Percentiles rank a stretch among this genome's conserved stretches.
Evolutionary conservation across 495 filamentous ascomycete species (phyloP).

Genomic region (Talaromyces liani): DNA sequence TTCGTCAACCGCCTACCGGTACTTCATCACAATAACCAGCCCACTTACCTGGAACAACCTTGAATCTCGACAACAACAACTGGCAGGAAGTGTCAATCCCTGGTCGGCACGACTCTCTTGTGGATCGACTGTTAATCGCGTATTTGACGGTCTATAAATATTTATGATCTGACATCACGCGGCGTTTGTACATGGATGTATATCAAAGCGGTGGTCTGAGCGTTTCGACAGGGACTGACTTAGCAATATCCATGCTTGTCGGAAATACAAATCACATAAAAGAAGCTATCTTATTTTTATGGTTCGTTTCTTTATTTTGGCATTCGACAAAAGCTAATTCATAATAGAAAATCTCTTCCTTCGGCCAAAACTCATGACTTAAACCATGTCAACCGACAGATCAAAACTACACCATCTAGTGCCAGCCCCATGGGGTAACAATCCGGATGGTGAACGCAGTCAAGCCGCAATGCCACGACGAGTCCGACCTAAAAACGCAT

Average conservation of each 20-base stretch:
- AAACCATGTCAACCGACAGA: neutral
- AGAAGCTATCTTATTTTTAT: neutral
- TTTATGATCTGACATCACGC: neutral
- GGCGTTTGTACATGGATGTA: neutral
- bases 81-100: neutral
- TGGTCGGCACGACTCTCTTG: neutral
- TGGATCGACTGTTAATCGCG: neutral
- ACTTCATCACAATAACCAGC: neutral
- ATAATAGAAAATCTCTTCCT: neutral
- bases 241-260: neutral
- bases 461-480: slow-evolving; percentile 1
- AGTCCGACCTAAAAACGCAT: slow-evolving; percentile 7
- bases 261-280: neutral
- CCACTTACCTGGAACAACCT: neutral
- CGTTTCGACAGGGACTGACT: neutral
- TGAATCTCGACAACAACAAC: neutral
- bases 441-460: neutral
- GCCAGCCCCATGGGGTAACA: slow-evolving; percentile 1
- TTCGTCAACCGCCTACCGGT: neutral
- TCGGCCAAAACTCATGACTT: neutral
- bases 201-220: neutral
- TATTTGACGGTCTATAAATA: neutral
- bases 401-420: slow-evolving; percentile 4
- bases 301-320: neutral
- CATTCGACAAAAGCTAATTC: neutral